Base-by-base conservation (phyloP, 352 stramenopile genomes). In the Globisporangium recalcitrans region DNA sequence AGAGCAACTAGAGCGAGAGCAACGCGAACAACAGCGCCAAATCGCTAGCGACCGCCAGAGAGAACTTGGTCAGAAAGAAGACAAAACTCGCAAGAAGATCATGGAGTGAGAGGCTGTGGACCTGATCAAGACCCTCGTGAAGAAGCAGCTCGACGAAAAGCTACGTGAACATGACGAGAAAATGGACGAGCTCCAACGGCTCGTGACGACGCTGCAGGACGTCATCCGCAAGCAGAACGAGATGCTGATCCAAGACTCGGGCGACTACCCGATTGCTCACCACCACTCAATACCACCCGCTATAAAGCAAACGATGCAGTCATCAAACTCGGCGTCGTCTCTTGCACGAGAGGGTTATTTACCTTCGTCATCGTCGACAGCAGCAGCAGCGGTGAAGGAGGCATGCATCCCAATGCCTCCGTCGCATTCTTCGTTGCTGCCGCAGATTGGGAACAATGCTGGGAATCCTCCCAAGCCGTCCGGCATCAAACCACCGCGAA, bases 101-200 rank as follows among this genome's bases (percentile, higher is more conserved):
- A 82, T 82, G 72, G 80, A 80, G 54, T 78, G 75, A 67, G 70
- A 82, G 32, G 74, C 72, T 0, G 60, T 80, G 16, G 68, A 74
- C 1, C 52, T 80, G 24, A 70, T 82, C 56, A 80, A 72, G 46
- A 53, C 29, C 22, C 31, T 83, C 6, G 75, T 83, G 27, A 67
- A 77, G 42, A 64, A 77, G 38, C 72, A 80, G 47, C 53, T 83
- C 27, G 58, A 72, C 10, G 65, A 71, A 19, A 77, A 70, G 31
- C 61, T 83, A 3, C 70, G 62, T 7, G 72, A 69, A 2, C 72
- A 78, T 26, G 72, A 83, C 27, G 62, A 61, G 29, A 78, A 79
- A 58, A 66, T 83, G 62, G 60, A 60, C 31, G 72, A 80, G 13
- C 66, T 83, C 11, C 72, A 82, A 59, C 69, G 70, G 0, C 71